Evolutionary conservation across 768 basidiomycete genomes (phyloP).

Genomic region (Serendipita indica): DNA sequence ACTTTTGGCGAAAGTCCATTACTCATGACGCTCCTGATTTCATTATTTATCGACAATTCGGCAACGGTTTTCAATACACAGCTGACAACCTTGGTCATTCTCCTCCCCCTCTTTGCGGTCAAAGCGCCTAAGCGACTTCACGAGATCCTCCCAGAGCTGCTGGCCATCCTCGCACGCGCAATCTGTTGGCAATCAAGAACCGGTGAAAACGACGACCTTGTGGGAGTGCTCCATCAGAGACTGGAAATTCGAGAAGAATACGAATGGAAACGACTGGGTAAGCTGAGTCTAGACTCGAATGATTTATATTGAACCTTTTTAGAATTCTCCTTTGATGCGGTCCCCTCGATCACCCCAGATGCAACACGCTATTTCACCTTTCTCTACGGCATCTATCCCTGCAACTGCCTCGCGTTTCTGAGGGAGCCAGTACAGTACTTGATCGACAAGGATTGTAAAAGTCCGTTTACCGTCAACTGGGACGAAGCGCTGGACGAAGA

Average conservation of each 20-base stretch:
- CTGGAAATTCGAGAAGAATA: conserved; percentile 35
- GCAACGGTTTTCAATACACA: conserved; percentile 52
- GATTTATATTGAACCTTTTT: background rate
- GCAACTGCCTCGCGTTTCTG: conserved; percentile 71
- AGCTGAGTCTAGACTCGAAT: background rate
- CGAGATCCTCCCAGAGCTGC: conserved; percentile 43
- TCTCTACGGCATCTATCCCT: conserved; percentile 83
- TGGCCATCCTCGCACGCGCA: conserved; percentile 52
- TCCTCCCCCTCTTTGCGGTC: conserved; percentile 61
- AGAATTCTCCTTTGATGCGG: conserved; percentile 42
- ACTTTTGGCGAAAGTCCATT: conserved; percentile 40
- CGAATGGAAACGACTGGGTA: conserved; percentile 46
- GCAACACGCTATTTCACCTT: conserved; percentile 56
- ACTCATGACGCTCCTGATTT: conserved; percentile 47
- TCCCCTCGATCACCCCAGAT: conserved; percentile 40
- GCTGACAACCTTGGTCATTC: conserved; percentile 48
- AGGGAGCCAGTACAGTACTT: conserved; percentile 55
- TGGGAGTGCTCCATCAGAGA: conserved; percentile 17
- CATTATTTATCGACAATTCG: conserved; percentile 59
- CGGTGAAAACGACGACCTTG: conserved; percentile 27
- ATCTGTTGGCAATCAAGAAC: conserved; percentile 57
- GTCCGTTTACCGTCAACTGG: conserved; percentile 61
- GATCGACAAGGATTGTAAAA: conserved; percentile 31
- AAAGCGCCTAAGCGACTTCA: conserved; percentile 43
- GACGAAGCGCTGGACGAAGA: conserved; percentile 49